Evolutionary conservation across 2,329 filamentous ascomycete genomes (phyloP), one percentile per base, ranked within the genome.

Genomic region (Aspergillus tanneri): DNA sequence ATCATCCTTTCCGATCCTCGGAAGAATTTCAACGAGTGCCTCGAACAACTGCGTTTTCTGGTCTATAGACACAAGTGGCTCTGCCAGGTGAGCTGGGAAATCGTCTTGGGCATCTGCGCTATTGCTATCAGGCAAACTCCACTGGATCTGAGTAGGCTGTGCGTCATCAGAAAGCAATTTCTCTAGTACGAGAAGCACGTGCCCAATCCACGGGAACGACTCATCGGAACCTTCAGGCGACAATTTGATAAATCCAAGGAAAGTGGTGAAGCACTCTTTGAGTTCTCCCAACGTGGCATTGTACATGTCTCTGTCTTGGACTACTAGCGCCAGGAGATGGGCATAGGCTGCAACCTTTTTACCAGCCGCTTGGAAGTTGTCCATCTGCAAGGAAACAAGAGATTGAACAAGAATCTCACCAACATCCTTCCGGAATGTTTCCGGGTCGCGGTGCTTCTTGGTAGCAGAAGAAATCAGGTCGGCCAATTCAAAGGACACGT

Each of bases 151-250:
- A 4, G 80, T 75, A 3, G 91, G 90, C 55, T 92, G 85, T 60
- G 89, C 86, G 67, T 97, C 93, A 59, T 95, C 88, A 11, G 87
- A 86, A n/a, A 99, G 76, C 24, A 97, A 77, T 44, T 88, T 88
- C 74, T 99, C 93, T 40, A 97, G 79, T 41, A 99, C 87, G 12
- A 97, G 78, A 25, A 99, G 77, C 24, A 97, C 84, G 62, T 93
- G 91, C 10, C 90, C 88, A 55, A 97, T 86, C 90, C 92, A 99
- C 1, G 90, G 88, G 4, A 90, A 88, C n/a, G 90, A 76, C 49
- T 93, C 87, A 40, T 95, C 88, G 0, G 79, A 74, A 47, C 85
- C 81, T 21, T 84, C 81, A 0, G 82, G 74, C 4, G 61, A 64
- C 5, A 90, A 74, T 60, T 87, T 86, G 58, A 99, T 81, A 67